Evolutionary conservation across 371 early-diverging fungal species (phyloP).

Genomic region (Capillidium rhysosporum): DNA sequence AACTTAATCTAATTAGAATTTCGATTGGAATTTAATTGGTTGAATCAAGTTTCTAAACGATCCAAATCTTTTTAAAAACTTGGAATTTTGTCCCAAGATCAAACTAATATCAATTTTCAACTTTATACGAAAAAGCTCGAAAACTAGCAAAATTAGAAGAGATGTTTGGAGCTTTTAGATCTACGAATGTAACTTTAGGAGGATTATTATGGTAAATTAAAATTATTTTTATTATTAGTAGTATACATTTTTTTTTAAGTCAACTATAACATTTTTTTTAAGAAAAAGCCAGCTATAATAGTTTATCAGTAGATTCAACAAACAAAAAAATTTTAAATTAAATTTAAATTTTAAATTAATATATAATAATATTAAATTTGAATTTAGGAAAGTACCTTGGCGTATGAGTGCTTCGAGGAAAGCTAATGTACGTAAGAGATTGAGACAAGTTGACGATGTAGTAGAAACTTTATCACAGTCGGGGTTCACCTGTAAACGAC

Average conservation of each 20-base stretch:
- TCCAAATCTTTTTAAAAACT: too few species aligned
- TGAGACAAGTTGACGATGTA: slow-evolving; percentile 77
- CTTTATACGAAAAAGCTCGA: too few species aligned
- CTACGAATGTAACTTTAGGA: not conserved
- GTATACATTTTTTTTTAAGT: too few species aligned
- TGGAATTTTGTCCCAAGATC: too few species aligned
- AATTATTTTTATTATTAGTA: too few species aligned
- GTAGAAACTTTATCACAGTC: slow-evolving; percentile 61
- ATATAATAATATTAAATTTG: not conserved
- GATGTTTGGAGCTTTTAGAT: slow-evolving; percentile 6
- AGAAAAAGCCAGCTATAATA: not conserved
- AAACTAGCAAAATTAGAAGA: too few species aligned
- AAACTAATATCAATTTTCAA: too few species aligned
- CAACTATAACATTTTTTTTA: not conserved
- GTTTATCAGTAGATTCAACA: not conserved
- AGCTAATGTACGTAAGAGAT: slow-evolving; percentile 80
- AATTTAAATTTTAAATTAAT: not conserved
- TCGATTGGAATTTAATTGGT: too few species aligned
- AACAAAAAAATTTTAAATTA: not conserved
- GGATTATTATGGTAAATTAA: slow-evolving; percentile 1
- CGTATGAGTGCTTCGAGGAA: slow-evolving; percentile 81
- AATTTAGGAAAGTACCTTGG: slow-evolving; percentile 40
- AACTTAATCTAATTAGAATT: too few species aligned
- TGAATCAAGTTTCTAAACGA: too few species aligned
- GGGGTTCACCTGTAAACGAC: slow-evolving; percentile 71